Evolutionary conservation across 2,329 filamentous ascomycete species (phyloP).

Genomic region (Phialophora expanda): DNA sequence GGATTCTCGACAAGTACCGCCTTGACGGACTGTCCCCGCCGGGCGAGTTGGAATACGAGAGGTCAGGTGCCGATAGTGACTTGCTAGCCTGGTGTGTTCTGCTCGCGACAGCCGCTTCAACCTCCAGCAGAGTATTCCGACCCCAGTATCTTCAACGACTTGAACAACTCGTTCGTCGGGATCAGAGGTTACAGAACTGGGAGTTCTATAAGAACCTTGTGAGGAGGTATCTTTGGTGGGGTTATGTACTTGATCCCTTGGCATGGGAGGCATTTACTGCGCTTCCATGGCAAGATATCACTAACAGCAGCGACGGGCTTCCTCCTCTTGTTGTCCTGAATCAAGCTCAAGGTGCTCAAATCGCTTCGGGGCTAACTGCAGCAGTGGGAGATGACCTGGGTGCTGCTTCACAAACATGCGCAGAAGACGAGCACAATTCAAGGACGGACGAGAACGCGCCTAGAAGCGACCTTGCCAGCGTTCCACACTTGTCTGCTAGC

Average conservation of each 20-base stretch:
- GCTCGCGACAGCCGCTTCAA: neutral
- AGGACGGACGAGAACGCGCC: too few relatives aligned
- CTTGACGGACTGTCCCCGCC: too few relatives aligned
- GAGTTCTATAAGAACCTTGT: neutral
- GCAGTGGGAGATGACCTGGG: too few relatives aligned
- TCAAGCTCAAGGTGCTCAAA: too few relatives aligned
- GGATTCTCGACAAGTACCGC: conserved; percentile 1
- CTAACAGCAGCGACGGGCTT: too few relatives aligned
- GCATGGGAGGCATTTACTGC: neutral
- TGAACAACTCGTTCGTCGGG: neutral
- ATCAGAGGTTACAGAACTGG: neutral
- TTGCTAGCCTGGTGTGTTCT: neutral
- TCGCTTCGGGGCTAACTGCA: too few relatives aligned
- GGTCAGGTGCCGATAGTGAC: neutral
- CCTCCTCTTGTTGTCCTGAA: too few relatives aligned
- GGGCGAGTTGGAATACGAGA: neutral
- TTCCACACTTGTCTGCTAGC: too few relatives aligned
- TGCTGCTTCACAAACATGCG: too few relatives aligned
- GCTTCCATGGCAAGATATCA: neutral
- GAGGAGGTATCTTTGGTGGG: neutral
- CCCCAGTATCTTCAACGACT: neutral
- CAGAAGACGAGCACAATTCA: too few relatives aligned
- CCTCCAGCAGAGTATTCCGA: neutral
- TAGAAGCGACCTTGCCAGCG: too few relatives aligned
- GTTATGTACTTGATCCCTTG: conserved; percentile 1